Evolutionary conservation across 345 rosid species (phyloP).

Genomic region (Garcia nutans): DNA sequence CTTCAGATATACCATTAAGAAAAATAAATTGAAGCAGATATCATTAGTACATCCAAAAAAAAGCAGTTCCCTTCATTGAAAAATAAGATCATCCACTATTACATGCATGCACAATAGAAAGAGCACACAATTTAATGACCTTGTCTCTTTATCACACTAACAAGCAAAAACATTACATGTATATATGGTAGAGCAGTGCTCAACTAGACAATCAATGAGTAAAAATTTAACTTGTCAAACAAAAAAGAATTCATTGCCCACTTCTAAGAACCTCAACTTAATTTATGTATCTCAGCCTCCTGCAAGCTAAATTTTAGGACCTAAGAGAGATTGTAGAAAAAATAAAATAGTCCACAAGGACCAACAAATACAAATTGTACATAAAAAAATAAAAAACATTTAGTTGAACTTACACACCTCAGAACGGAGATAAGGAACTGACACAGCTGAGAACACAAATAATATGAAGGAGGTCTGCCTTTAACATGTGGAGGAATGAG

Average conservation of each 20-base stretch:
- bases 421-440: constrained; percentile 91
- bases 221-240: background rate
- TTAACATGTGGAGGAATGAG: constrained; percentile 81
- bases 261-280: background rate
- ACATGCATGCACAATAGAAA: too few species aligned
- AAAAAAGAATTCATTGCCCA: background rate
- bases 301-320: background rate
- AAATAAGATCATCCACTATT: background rate
- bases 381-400: background rate
- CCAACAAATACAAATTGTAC: background rate
- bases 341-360: background rate
- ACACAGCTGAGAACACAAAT: constrained; percentile 84
- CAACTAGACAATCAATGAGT: background rate
- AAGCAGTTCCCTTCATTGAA: background rate
- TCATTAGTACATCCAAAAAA: background rate
- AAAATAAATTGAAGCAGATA: background rate
- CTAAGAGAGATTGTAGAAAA: background rate
- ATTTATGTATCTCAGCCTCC: background rate
- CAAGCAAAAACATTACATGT: background rate
- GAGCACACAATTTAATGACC: background rate
- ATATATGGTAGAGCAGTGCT: background rate
- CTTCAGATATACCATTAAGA: background rate
- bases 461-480: constrained; percentile 85
- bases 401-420: constrained; percentile 53
- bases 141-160: background rate